These are phyloP conservation scores for Tylopilus rubrobrunneus DNA, from an alignment of 768 basidiomycete species.

Conservation along the genomic window DNA sequence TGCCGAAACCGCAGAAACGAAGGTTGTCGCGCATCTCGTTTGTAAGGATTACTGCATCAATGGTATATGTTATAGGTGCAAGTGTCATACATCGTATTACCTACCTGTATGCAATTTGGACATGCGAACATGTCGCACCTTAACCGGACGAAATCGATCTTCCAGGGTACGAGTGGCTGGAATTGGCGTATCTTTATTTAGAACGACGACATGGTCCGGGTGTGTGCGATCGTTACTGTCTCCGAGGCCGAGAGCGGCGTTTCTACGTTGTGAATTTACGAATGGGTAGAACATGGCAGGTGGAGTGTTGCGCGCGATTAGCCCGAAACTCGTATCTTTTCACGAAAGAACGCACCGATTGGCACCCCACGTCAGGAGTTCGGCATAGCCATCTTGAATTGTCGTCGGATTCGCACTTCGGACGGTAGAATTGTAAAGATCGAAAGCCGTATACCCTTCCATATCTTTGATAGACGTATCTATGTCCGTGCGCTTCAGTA, in stretches of 20 bases:
- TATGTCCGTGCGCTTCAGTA: constrained; percentile 71
- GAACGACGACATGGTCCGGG: constrained; percentile 72
- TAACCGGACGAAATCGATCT: constrained; percentile 58
- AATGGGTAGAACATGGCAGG: neutral
- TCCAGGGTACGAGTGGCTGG: constrained; percentile 26
- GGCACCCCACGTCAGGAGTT: constrained; percentile 84
- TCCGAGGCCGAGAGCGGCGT: constrained; percentile 83
- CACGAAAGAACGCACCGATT: constrained; percentile 51
- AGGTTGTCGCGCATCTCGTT: constrained; percentile 70
- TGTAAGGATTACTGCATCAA: constrained; percentile 53
- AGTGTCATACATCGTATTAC: constrained; percentile 5
- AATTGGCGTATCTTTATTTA: constrained; percentile 13
- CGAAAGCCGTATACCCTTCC: constrained; percentile 90
- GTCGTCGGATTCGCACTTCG: constrained; percentile 60
- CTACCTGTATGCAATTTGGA: constrained; percentile 84
- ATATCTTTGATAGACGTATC: constrained; percentile 72
- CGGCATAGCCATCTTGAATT: constrained; percentile 37
- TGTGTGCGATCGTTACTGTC: constrained; percentile 73
- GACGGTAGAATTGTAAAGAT: constrained; percentile 89
- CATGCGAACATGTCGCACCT: constrained; percentile 70
- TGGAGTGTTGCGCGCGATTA: neutral
- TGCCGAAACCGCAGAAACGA: constrained; percentile 85
- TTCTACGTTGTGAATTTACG: constrained; percentile 39
- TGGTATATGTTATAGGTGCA: neutral
- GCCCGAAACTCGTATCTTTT: neutral